Evolutionary conservation across 371 early-diverging fungal species (phyloP), one percentile per base, ranked within the genome.

Genomic region (Mortierella sp.): DNA sequence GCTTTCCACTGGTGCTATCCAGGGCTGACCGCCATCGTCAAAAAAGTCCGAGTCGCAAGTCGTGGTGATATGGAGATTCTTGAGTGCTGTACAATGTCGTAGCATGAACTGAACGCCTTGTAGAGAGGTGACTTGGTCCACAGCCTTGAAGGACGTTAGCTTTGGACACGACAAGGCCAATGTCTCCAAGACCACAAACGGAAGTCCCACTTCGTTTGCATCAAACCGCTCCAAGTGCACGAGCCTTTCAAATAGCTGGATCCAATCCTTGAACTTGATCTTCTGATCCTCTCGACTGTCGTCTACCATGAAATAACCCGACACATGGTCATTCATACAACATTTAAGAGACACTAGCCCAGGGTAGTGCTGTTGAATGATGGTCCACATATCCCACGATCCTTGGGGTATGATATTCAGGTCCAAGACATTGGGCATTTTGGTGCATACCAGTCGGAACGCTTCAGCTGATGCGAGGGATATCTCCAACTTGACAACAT

Each of bases 1-100:
- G 0, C 9, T 34, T 40, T 62, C 63, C 41, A 62, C 13, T 3
- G 63, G 63, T 19, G 63, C 54, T 24, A 12, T 55, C 63, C 63
- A 62, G 46, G 41, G 49, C 21, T 52, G 37, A 12, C 34, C 21
- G 1, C 28, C 14, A 22, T 43, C 44, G 13, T 21, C 14, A 28
- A 53, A 61, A 6, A 54, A 28, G 3, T 28, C 13, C 2, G 14
- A 7, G 19, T 13, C 21, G 37, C 27, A 62, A 19, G 4, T 16
- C 19, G 47, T 41, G 0, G 17, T 21, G 21, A 62, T 7, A 13
- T 12, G 3, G 2, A 62, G 24, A 1, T 47, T 22, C 19, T 37
- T 62, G 8, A 62, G 41, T 1, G 37, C 27, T 2, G 24, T 31
- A 34, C 63, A 46, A 6, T 54, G 16, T 9, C 27, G 16, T 3